These are phyloP conservation scores for Echria macrotheca DNA, from an alignment of 495 filamentous ascomycete genomes.

Conservation along the genomic window DNA sequence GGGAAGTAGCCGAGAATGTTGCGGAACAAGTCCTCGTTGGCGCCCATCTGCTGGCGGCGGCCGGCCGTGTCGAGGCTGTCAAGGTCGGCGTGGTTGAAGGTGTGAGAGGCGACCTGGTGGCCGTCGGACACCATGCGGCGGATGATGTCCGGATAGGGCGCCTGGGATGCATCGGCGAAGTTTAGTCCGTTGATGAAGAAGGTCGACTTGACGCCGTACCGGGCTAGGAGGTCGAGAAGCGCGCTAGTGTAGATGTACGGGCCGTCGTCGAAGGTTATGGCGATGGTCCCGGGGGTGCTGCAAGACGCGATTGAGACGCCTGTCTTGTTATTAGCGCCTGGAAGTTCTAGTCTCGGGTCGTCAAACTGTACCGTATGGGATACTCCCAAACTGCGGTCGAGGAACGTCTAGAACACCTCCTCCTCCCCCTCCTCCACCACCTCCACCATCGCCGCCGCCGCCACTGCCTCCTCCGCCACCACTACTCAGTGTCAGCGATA, in stretches of 20 bases:
- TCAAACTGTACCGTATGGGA: conserved; percentile 24
- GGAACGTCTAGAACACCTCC: conserved; percentile 4
- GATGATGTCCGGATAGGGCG: conserved; percentile 3
- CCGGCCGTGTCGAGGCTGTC: conserved; percentile 1
- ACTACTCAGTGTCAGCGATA: background rate
- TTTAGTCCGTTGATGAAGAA: conserved; percentile 66
- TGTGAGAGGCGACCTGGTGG: conserved; percentile 24
- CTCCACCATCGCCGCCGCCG: background rate
- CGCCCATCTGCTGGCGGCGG: conserved; percentile 20
- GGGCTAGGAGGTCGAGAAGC: conserved; percentile 18
- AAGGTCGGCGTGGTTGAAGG: conserved; percentile 29
- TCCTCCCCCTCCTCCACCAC: background rate
- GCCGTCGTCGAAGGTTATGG: conserved; percentile 34
- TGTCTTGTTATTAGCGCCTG: too few relatives aligned
- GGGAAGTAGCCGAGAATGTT: conserved; percentile 27
- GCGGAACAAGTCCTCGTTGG: conserved; percentile 17
- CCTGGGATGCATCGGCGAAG: conserved; percentile 33
- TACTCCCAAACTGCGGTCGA: background rate
- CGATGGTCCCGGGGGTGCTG: conserved; percentile 30
- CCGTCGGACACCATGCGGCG: conserved; percentile 12
- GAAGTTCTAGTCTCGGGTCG: too few relatives aligned
- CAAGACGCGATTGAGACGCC: conserved; percentile 45
- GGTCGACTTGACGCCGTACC: conserved; percentile 48
- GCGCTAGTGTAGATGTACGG: conserved; percentile 23
- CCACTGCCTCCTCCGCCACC: background rate